Evolutionary conservation across 139 green algal genomes (phyloP), one percentile per base, ranked within the genome.

Genomic region (Chlorella sp.): DNA sequence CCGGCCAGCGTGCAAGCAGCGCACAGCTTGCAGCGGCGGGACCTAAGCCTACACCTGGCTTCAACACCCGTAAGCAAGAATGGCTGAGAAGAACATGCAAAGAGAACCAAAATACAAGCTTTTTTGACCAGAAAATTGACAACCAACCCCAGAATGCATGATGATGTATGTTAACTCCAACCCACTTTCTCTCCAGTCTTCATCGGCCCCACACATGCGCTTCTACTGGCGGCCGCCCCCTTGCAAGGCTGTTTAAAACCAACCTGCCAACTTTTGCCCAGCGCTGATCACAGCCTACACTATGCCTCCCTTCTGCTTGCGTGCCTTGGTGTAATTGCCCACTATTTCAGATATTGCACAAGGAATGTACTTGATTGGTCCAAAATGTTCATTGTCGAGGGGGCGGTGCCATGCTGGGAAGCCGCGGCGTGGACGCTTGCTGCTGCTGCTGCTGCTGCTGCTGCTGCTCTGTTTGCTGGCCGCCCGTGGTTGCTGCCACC

Each of bases 381-480:
- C 9, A 37, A 2, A n/a, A 64, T 32, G n/a, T 68, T 79, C 40
- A 18, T 37, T 87, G 39, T 28, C 28, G 57, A 12, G 83, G 61
- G 16, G 84, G 84, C 39, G 40, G 32, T 1, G 84, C 84, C n/a
- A 80, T 81, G 68, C 84, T 88, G 14, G 84, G 84, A 7, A 88
- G 84, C 39, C 84, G 84, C 34, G 60, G 60, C 14, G 66, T 19
- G 3, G 71, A 32, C n/a, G 37, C 66, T 21, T 2, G 15, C 15
- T 81, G 68, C 39, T 66, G 39, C 66, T 88, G 83, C 64, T 81
- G 64, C 61, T 80, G 83, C 64, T 40, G 82, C 60, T 86, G 82
- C 82, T 76, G 57, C 57, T 86, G 60, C 19, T 71, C n/a, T 21
- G 30, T 26, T n/a, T 53, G 57, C 21, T 36, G 57, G 82, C 82